Evolutionary conservation across 1,284 basidiomycete genomes (phyloP).

Genomic region (Pseudozyma thailandica): DNA sequence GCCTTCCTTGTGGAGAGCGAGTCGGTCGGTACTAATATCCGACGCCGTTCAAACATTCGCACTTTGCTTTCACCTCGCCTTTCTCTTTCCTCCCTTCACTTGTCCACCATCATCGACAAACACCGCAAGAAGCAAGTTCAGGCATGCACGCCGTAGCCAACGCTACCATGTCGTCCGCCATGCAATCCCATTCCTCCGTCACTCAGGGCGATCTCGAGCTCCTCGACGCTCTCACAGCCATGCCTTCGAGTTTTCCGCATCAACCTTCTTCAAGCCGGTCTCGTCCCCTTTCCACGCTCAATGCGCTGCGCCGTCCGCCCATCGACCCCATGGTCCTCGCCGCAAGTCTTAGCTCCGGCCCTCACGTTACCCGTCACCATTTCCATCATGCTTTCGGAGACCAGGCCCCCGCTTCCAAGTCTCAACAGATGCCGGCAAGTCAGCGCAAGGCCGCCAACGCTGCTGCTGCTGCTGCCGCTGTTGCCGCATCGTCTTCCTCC

Average conservation of each 20-base stretch:
- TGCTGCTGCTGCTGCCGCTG: slow-evolving; percentile 19
- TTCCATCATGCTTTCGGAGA: slow-evolving; percentile 61
- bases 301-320: slow-evolving; percentile 61
- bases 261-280: slow-evolving; percentile 22
- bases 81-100: neutral
- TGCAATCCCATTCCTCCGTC: slow-evolving; percentile 28
- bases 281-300: slow-evolving; percentile 55
- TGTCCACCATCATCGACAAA: neutral
- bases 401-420: slow-evolving; percentile 31
- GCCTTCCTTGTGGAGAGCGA: too few species aligned
- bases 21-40: slow-evolving; percentile 25
- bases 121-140: neutral
- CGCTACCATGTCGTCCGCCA: slow-evolving; percentile 35
- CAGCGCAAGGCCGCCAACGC: slow-evolving; percentile 29
- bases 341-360: slow-evolving; percentile 60
- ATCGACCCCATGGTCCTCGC: slow-evolving; percentile 65
- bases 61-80: neutral
- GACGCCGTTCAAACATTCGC: slow-evolving; percentile 2
- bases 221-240: slow-evolving; percentile 52
- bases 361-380: slow-evolving; percentile 64
- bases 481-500: slow-evolving; percentile 7
- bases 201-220: slow-evolving; percentile 49
- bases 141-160: slow-evolving; percentile 22
- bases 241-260: slow-evolving; percentile 48
- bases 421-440: slow-evolving; percentile 59